phyloP scores from a whole-genome alignment of 2,329 filamentous ascomycete genomes.

The Nothophaeocryptopus gaeumannii region DNA sequence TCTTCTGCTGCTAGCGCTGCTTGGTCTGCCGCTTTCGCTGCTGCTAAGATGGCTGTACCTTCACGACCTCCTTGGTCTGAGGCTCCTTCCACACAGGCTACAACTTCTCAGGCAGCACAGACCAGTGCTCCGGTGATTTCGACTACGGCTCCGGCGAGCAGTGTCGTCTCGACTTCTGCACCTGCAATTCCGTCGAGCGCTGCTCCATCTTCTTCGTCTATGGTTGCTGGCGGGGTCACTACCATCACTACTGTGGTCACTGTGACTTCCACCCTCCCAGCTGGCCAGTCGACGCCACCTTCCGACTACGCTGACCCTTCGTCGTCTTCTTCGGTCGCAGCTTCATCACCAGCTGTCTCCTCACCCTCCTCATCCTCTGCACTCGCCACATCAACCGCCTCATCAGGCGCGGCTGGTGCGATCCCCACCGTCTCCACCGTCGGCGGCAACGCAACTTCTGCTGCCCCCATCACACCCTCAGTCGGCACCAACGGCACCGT shows the following conservation, averaged over 20 bases:
- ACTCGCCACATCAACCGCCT: slow-evolving; percentile 2
- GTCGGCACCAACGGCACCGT: slow-evolving; percentile 11
- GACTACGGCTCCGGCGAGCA: background rate
- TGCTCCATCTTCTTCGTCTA: background rate
- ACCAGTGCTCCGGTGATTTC: slow-evolving; percentile 5
- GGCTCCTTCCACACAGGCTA: background rate
- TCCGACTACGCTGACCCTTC: background rate
- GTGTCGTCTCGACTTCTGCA: background rate
- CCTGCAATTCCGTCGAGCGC: background rate
- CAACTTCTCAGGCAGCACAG: background rate
- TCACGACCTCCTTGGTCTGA: slow-evolving; percentile 12
- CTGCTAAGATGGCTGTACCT: slow-evolving; percentile 17
- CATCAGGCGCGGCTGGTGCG: background rate
- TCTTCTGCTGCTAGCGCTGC: slow-evolving; percentile 13
- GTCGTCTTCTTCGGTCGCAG: background rate
- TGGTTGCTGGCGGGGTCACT: slow-evolving; percentile 3
- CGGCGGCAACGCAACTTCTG: background rate
- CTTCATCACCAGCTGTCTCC: background rate
- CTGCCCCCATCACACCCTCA: slow-evolving; percentile 2
- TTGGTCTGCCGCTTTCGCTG: slow-evolving; percentile 17
- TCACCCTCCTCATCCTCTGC: slow-evolving; percentile 1
- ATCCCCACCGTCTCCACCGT: slow-evolving; percentile 13
- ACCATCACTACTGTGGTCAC: slow-evolving; percentile 20
- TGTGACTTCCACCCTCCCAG: slow-evolving; percentile 15
- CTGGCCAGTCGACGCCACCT: slow-evolving; percentile 8